A percentile compares a stretch with the other conserved stretches of the same genome.
phyloP scores from a whole-genome alignment of 169 alveolate species.

The Eimeria maxima region DNA sequence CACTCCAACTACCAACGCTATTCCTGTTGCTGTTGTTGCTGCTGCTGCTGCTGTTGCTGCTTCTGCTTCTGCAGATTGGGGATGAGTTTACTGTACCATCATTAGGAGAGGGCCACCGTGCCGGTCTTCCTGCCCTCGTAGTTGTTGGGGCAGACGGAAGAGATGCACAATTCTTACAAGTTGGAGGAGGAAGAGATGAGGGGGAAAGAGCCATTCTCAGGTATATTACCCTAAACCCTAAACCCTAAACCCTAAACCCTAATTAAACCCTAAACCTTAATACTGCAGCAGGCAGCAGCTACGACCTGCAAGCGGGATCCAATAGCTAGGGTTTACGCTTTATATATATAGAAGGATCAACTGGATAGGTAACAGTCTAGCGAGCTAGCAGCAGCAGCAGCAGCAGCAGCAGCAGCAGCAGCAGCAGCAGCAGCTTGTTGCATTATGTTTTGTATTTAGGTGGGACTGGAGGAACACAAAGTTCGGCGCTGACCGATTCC shows the following conservation, averaged over 20 bases:
- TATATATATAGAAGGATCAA: too few relatives aligned
- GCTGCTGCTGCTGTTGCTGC: slow-evolving; percentile 9
- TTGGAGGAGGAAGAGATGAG: slow-evolving; percentile 88
- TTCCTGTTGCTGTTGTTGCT: neutral
- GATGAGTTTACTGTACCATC: slow-evolving; percentile 10
- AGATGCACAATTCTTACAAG: slow-evolving; percentile 87
- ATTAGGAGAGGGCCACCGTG: slow-evolving; percentile 84
- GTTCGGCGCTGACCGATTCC: slow-evolving; percentile 65
- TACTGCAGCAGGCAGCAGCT: too few relatives aligned
- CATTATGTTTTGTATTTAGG: neutral
- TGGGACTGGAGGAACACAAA: slow-evolving; percentile 81
- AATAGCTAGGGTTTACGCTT: too few relatives aligned
- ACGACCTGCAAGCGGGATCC: too few relatives aligned
- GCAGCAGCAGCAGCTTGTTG: neutral
- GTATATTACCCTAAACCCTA: neutral
- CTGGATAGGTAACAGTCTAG: too few relatives aligned
- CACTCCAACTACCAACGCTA: neutral
- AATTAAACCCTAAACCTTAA: too few relatives aligned
- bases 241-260: neutral
- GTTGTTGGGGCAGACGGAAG: slow-evolving; percentile 89
- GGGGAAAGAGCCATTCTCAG: slow-evolving; percentile 87
- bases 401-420: too few relatives aligned
- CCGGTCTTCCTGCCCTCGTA: slow-evolving; percentile 86
- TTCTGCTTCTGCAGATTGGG: slow-evolving; percentile 1
- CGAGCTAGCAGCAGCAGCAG: too few relatives aligned